Base-by-base conservation (phyloP, 441 rosid genomes). In the Hura crepitans region DNA sequence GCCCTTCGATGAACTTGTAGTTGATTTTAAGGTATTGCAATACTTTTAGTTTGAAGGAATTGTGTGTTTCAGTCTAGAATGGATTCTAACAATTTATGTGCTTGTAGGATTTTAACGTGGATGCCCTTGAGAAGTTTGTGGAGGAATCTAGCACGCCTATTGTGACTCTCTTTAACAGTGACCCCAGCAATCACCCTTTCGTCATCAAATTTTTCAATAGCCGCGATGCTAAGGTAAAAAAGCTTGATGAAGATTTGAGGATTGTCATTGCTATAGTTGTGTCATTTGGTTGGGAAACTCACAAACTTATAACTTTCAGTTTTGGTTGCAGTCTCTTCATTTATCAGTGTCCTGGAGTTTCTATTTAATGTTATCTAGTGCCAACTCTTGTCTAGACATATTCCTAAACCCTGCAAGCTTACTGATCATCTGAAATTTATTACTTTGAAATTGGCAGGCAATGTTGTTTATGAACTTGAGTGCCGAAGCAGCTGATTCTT, bases 1-100 rank as follows among this genome's bases (percentile, higher is more conserved):
- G 88, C 99, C 98, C 78, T 95, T 95, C 74, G 99, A 95, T 75
- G 98, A 95, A 74, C 86, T 84, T 59, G 83, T 82, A 76, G 92
- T 89, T 30, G 99, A 92, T 77, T 80, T 75, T 61, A 84, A 95
- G 98, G 99, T 95, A 83, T 49, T 56, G 6, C 42, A 60, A 65
- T 69, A 12, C 30, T 42, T 56, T 55, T 18, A 35, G n/a, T 54
- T 27, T 39, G 31, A 62, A 30, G 30, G 56, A 43, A 58, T 54
- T 39, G 27, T 47, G 23, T 59, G n/a, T n/a, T 46, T 35, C 46
- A 18, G 9, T 30, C 39, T 50, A 22, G 17, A 47, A 62, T 33
- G 18, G 37, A 51, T 66, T 72, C 42, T 78, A 62, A 68, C 57
- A 56, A 72, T 69, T 42, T 80, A 2, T 50, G 11, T 79, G 66